These are phyloP conservation scores for Neurospora sp. DNA, from an alignment of 2,329 filamentous ascomycete genomes.

Conservation along the genomic window DNA sequence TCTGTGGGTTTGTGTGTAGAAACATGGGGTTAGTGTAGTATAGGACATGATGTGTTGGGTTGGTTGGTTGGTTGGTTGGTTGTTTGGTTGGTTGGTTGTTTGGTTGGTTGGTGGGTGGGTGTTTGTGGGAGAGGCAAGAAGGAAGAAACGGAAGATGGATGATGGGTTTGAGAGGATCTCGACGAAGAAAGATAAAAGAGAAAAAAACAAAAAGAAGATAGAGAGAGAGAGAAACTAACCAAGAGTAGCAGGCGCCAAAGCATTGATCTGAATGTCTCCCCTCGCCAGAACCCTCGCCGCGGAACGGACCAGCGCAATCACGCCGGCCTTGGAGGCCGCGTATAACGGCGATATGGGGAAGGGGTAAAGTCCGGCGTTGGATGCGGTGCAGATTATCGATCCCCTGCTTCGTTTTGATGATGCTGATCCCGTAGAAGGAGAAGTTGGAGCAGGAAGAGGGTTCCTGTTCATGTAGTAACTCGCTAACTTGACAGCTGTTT, in stretches of 20 bases:
- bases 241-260: constrained; percentile 37
- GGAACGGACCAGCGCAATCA: constrained; percentile 41
- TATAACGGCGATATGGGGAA: constrained; percentile 42
- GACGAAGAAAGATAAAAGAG: too few relatives aligned
- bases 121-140: not conserved
- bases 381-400: constrained; percentile 41
- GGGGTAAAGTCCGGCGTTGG: constrained; percentile 41
- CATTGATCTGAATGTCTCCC: constrained; percentile 39
- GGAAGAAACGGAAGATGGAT: not conserved
- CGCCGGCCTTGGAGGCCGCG: constrained; percentile 34
- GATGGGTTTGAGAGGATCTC: too few relatives aligned
- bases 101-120: constrained; percentile 17
- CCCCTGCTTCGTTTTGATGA: constrained; percentile 22
- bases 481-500: constrained; percentile 36
- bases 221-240: constrained; percentile 23
- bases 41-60: too few relatives aligned
- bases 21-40: too few relatives aligned
- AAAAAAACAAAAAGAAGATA: not conserved
- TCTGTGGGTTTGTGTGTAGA: constrained; percentile 14
- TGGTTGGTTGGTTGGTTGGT: constrained; percentile 19
- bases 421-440: too few relatives aligned
- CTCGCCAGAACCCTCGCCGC: constrained; percentile 28
- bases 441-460: constrained; percentile 6
- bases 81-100: constrained; percentile 17
- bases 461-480: constrained; percentile 41